A percentile compares a stretch with the other conserved stretches of the same genome.
These are phyloP conservation scores for Colletotrichum orchidophilum DNA, from an alignment of 2,329 filamentous ascomycete species.

Conservation along the genomic window DNA sequence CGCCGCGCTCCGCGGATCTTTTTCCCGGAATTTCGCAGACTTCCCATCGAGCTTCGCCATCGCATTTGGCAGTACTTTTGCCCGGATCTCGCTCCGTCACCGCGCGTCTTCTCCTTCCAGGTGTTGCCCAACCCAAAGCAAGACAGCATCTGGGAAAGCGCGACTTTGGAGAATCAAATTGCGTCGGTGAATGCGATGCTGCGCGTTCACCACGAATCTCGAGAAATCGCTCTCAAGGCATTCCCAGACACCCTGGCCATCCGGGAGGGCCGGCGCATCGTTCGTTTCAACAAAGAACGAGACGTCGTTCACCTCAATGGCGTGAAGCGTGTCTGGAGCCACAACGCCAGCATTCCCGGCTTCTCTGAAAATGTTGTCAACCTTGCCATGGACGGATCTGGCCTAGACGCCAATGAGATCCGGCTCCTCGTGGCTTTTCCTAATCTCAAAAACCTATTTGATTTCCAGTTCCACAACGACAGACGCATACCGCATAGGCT, in stretches of 20 bases:
- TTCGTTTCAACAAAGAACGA: constrained; percentile 42
- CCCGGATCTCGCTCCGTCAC: constrained; percentile 38
- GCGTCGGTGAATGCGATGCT: constrained; percentile 40
- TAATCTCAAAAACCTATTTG: constrained; percentile 42
- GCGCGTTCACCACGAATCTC: constrained; percentile 48
- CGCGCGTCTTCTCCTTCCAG: constrained; percentile 43
- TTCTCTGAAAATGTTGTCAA: constrained; percentile 44
- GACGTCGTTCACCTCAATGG: constrained; percentile 41
- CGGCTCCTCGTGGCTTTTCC: constrained; percentile 33
- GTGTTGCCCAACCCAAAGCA: constrained; percentile 21
- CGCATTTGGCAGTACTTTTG: constrained; percentile 47
- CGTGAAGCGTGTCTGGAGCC: neutral
- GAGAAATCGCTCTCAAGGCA: constrained; percentile 41
- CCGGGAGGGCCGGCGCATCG: constrained; percentile 37
- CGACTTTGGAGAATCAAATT: constrained; percentile 33
- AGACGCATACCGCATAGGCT: constrained; percentile 32
- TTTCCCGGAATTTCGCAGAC: constrained; percentile 40
- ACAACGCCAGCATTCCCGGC: constrained; percentile 35
- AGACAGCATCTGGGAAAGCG: constrained; percentile 21
- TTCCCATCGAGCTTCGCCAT: constrained; percentile 46
- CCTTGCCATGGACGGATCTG: constrained; percentile 37
- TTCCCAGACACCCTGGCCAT: constrained; percentile 46
- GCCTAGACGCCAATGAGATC: neutral
- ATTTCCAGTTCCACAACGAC: constrained; percentile 30
- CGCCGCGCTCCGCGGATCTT: neutral